A percentile compares a stretch with the other conserved stretches of the same genome.
phyloP scores from a whole-genome alignment of 352 stramenopile genomes.

The Pseudoperonospora humuli region DNA sequence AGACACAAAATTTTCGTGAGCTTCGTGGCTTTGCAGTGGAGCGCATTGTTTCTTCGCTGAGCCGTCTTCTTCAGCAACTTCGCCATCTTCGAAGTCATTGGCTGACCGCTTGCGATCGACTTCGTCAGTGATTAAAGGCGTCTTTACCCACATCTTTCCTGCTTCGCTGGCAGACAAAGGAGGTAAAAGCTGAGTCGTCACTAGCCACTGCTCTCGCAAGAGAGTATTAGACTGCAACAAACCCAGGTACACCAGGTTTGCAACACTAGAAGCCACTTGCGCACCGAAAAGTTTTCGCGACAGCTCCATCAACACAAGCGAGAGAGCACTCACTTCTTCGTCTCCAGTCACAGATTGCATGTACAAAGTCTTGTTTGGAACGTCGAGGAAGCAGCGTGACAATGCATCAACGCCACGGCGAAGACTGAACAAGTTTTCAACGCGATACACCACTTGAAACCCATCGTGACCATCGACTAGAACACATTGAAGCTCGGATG shows the following conservation, averaged over 20 bases:
- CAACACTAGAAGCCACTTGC: conserved; percentile 37
- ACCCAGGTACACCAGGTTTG: conserved; percentile 68
- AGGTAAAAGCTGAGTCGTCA: conserved; percentile 48
- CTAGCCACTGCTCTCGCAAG: conserved; percentile 47
- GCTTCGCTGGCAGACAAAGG: conserved; percentile 28
- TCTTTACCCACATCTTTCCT: conserved; percentile 28
- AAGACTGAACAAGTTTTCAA: conserved; percentile 33
- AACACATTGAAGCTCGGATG: conserved; percentile 25
- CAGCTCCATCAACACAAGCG: conserved; percentile 48
- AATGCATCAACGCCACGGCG: conserved; percentile 15
- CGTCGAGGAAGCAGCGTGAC: conserved; percentile 44
- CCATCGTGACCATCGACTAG: conserved; percentile 33
- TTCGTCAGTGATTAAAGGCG: not conserved
- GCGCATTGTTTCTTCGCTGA: conserved; percentile 15
- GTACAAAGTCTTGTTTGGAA: conserved; percentile 26
- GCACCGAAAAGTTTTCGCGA: conserved; percentile 45
- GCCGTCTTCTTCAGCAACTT: conserved; percentile 29
- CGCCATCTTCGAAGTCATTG: conserved; percentile 42
- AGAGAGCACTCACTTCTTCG: conserved; percentile 32
- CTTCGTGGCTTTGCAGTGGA: conserved; percentile 9
- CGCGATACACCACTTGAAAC: conserved; percentile 47
- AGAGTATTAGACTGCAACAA: conserved; percentile 37
- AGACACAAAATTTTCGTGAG: not conserved
- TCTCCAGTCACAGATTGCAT: conserved; percentile 21
- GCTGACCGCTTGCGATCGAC: conserved; percentile 10